Base-by-base conservation (phyloP, 179 eudicot genomes). In the Beta corolliflora region DNA sequence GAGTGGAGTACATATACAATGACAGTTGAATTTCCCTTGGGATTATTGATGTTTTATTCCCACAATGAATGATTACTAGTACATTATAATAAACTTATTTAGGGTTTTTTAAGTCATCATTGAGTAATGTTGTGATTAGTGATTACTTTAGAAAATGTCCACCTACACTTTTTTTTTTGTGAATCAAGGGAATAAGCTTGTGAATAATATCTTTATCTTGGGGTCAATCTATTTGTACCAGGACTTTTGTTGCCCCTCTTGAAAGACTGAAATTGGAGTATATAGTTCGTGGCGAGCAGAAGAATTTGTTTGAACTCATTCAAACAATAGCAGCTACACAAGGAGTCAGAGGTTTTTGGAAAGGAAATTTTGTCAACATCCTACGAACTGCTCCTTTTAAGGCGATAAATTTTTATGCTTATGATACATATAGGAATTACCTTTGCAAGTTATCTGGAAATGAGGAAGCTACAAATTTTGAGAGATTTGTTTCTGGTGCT, bases 291-390 rank as follows among this genome's bases (percentile, higher is more conserved):
- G 94, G 98, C 65, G 98, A 94, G 82, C 91, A 92, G 87, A 91
- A 84, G 85, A 63, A 84, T 83, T 91, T 94, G 44, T 83, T 88
- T 82, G 94, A 94, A 69, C 94, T 93, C 75, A 87, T 94, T 80
- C 85, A 89, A 79, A 80, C 88, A 7, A 94, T 96, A 78, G 91
- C 93, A 21, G 83, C 92, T 80, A 88, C 94, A 76, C 93, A 96
- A 89, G 99, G 99, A 78, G 83, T 96, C 68, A 87, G 83, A 85
- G 99, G 99, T 81, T 94, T 96, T 80, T 96, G 99, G 99, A 96
- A 94, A 85, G 99, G 99, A 59, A 96, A 96, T 83, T 92, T 96
- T 83, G 97, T 96, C 80, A 96, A 96, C 87, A 91, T 96, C 80
- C 94, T 96, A 68, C 97, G 98, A 1, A 94, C 97, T 0, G 98